These are phyloP conservation scores for Batrachochytrium dendrobatidis DNA, from an alignment of 371 early-diverging fungal genomes.

Conservation along the genomic window DNA sequence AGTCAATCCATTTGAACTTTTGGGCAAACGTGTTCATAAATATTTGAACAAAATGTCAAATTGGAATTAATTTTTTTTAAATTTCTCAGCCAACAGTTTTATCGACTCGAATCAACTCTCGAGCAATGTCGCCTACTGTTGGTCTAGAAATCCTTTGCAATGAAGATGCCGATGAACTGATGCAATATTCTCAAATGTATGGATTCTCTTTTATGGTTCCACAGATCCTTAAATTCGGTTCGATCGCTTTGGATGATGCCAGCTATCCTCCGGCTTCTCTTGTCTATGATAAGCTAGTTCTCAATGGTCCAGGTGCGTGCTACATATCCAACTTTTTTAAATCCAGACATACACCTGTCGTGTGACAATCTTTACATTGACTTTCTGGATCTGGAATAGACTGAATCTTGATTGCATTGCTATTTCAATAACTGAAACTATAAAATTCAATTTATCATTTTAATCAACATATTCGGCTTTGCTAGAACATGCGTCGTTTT, in stretches of 20 bases:
- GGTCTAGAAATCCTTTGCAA: conserved; percentile 7
- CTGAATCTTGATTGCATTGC: neutral
- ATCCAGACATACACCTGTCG: neutral
- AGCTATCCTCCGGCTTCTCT: conserved; percentile 1
- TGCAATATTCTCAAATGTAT: neutral
- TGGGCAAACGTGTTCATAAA: too few species aligned
- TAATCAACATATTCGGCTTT: neutral
- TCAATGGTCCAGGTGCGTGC: conserved; percentile 2
- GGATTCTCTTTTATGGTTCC: conserved; percentile 13
- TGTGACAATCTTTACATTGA: neutral
- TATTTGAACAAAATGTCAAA: too few species aligned
- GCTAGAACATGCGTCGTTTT: conserved; percentile 13
- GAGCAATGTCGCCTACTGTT: too few species aligned
- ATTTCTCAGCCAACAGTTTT: too few species aligned
- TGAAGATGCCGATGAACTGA: conserved; percentile 6
- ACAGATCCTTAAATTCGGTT: conserved; percentile 3
- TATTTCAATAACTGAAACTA: neutral
- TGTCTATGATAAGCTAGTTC: neutral
- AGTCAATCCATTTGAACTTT: too few species aligned
- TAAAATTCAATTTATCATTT: neutral
- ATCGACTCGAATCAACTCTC: too few species aligned
- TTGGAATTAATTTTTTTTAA: too few species aligned
- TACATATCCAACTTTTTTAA: neutral
- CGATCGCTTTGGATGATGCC: neutral
- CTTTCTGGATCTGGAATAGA: too few species aligned